Percentiles rank a stretch among this genome's conserved stretches.
Evolutionary conservation across 1,284 basidiomycete genomes (phyloP).

Genomic region (Termitomyces sp.): DNA sequence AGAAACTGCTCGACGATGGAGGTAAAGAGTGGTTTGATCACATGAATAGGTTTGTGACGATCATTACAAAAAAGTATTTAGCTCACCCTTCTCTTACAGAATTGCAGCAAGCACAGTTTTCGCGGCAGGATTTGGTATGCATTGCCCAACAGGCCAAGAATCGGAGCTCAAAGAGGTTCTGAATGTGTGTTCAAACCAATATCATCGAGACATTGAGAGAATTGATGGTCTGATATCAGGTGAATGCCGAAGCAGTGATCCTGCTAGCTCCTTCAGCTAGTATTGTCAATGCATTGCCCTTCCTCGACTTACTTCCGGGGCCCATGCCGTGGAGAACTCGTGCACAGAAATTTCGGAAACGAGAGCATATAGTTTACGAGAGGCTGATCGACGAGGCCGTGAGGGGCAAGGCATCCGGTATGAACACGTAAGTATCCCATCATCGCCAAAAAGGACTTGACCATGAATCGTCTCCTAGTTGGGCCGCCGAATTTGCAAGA

Average conservation of each 20-base stretch:
- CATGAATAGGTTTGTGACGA: neutral
- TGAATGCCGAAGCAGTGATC: neutral
- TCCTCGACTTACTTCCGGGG: neutral
- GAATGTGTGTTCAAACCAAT: neutral
- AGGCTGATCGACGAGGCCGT: neutral
- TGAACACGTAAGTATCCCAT: neutral
- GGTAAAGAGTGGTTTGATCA: neutral
- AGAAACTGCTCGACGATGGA: neutral
- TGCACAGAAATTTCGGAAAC: neutral
- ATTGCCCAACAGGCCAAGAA: neutral
- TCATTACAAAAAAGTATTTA: neutral
- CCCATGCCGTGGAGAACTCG: neutral
- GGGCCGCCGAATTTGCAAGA: neutral
- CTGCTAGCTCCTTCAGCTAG: neutral
- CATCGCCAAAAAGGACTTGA: neutral
- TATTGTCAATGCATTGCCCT: neutral
- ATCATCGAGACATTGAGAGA: neutral
- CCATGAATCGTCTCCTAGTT: neutral
- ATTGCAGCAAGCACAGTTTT: neutral
- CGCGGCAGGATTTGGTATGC: neutral
- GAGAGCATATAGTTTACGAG: neutral
- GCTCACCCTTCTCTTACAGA: neutral
- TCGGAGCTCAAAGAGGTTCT: neutral
- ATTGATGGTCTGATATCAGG: neutral
- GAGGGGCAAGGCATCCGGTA: neutral